Percentiles rank a stretch among this genome's conserved stretches.
These are phyloP conservation scores for Torrubiellomyces zombiae DNA, from an alignment of 2,329 filamentous ascomycete genomes.

Conservation along the genomic window DNA sequence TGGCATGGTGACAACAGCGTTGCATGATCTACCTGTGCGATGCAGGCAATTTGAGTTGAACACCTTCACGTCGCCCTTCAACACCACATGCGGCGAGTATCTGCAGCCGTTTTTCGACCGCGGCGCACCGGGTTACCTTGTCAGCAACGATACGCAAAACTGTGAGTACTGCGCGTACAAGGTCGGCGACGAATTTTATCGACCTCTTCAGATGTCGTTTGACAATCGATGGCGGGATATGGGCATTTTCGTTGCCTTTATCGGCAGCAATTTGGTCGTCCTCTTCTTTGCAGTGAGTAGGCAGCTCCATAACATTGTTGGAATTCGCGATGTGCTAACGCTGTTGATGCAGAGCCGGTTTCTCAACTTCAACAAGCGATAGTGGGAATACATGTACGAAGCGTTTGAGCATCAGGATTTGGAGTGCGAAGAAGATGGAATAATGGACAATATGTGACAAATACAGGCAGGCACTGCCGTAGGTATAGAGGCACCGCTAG, in stretches of 20 bases:
- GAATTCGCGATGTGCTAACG: background rate
- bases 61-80: constrained; percentile 46
- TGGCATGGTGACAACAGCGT: constrained; percentile 63
- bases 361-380: constrained; percentile 37
- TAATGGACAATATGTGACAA: too few species aligned
- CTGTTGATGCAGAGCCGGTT: constrained; percentile 26
- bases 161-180: constrained; percentile 75
- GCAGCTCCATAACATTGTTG: background rate
- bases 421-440: too few species aligned
- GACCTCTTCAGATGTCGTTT: constrained; percentile 48
- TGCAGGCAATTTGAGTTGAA: constrained; percentile 50
- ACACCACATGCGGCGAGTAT: constrained; percentile 57
- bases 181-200: constrained; percentile 67
- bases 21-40: constrained; percentile 46
- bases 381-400: constrained; percentile 7
- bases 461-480: too few species aligned
- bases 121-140: constrained; percentile 58
- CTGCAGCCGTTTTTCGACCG: constrained; percentile 52
- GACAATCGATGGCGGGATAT: constrained; percentile 63
- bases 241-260: constrained; percentile 61
- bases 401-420: constrained; percentile 7
- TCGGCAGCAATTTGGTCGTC: constrained; percentile 59
- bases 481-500: too few species aligned
- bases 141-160: constrained; percentile 42
- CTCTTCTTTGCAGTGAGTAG: constrained; percentile 33